These are phyloP conservation scores for Pulveroboletus sp. DNA, from an alignment of 768 basidiomycete genomes.

Conservation along the genomic window DNA sequence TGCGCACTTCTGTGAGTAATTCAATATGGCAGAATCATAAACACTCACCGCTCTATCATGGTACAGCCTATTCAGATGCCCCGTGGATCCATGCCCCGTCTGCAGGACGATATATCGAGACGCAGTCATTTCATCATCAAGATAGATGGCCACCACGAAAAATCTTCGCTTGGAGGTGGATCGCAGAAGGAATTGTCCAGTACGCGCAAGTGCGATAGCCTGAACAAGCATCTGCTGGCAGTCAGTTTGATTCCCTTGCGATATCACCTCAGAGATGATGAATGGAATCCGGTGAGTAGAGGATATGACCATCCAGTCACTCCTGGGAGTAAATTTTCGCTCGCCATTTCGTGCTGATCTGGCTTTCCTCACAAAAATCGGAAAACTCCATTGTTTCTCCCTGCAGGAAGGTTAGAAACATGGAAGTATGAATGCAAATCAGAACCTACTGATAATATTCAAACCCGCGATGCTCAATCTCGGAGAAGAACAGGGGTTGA, in stretches of 20 bases:
- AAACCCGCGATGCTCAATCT: not conserved
- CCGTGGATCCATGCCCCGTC: not conserved
- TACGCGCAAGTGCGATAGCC: not conserved
- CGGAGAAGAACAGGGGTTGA: constrained; percentile 9
- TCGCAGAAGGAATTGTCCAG: not conserved
- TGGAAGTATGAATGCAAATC: no score
- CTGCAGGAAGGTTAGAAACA: not conserved
- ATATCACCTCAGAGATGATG: constrained; percentile 11
- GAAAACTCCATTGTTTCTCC: constrained; percentile 10
- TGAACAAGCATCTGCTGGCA: constrained; percentile 11
- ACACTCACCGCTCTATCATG: not conserved
- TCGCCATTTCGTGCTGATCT: not conserved
- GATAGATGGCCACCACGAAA: constrained; percentile 14
- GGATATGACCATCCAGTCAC: constrained; percentile 6
- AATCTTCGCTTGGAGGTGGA: not conserved
- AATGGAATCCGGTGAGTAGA: not conserved
- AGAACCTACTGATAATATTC: not conserved
- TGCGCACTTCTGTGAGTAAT: not conserved
- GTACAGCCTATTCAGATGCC: not conserved
- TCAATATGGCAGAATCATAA: not conserved
- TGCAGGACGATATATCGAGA: constrained; percentile 5
- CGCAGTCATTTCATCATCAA: not conserved
- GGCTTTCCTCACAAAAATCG: constrained; percentile 1
- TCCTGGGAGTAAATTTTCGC: constrained; percentile 5
- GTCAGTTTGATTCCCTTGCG: not conserved